Evolutionary conservation across 805 yeast genomes (phyloP), one percentile per base, ranked within the genome.

Genomic region (Candida silvatica): DNA sequence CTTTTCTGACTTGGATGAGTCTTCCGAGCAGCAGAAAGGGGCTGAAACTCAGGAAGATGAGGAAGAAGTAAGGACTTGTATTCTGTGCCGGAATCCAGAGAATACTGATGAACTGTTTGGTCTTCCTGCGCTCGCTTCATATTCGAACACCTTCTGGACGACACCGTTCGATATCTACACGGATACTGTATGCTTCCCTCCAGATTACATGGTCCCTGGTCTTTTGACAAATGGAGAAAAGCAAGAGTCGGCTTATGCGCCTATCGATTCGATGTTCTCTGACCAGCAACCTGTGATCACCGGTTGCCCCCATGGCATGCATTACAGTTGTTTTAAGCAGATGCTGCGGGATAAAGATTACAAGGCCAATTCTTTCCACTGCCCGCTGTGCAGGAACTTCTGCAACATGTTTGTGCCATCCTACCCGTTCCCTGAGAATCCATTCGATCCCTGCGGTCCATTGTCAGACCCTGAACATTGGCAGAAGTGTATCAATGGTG

Each of bases 11-110:
- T 9, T 17, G 29, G 20, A 19, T 15, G 8, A 31, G 15, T 15
- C 9, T 17, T 18, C 6, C 19, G 25, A 26, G 11, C 9, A 25
- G 9, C 14, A 22, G 22, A 17, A 5, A 19, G 26, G 24, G 3
- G n/a, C 15, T 22, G 27, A 9, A 5, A 7, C 18, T 2, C 19
- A 25, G 11, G 30, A 17, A 26, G 23, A 16, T 7, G 41, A 41
- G 23, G 37, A 45, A 14, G 41, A 41, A 5, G 34, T 32, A 9
- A 40, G 72, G 38, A 50, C 52, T 2, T 78, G 85, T 58, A 74
- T 78, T 3, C 44, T 74, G 17, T 79, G 86, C 54, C 80, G 77
- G 42, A 74, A 71, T 38, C 60, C 66, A 1, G 72, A 68, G 31
- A 59, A 62, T 17, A 34, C 44, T 9, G 56, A 64, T 12, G 70